phyloP scores from a whole-genome alignment of 2,329 filamentous ascomycete genomes.

The Curvularia verruculosa region DNA sequence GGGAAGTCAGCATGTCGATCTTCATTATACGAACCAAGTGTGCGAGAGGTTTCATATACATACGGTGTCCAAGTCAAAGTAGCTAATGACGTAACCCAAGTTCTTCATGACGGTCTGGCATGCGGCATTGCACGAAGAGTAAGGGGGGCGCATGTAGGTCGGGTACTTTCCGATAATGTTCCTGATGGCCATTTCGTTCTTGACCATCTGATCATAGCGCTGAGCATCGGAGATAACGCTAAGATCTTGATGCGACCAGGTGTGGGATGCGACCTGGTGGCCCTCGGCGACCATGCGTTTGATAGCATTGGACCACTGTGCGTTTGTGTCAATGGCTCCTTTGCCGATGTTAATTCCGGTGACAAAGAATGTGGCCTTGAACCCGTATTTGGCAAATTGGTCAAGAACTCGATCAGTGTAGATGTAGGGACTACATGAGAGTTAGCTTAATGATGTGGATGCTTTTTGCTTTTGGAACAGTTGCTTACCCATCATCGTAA shows the following conservation, averaged over 20 bases:
- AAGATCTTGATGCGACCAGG: conserved; percentile 61
- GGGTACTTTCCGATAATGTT: conserved; percentile 62
- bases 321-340: conserved; percentile 60
- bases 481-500: conserved; percentile 65
- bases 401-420: conserved; percentile 68
- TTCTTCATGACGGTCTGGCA: conserved; percentile 49
- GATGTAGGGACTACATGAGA: conserved; percentile 53
- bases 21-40: neutral
- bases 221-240: conserved; percentile 51
- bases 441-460: neutral
- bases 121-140: conserved; percentile 53
- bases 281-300: conserved; percentile 61
- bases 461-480: neutral
- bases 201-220: conserved; percentile 58
- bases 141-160: conserved; percentile 60
- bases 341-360: conserved; percentile 64
- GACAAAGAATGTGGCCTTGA: conserved; percentile 72
- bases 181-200: conserved; percentile 62
- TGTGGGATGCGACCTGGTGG: conserved; percentile 67
- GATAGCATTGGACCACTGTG: conserved; percentile 58
- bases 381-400: conserved; percentile 61
- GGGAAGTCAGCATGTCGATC: neutral
- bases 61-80: conserved; percentile 63
- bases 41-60: neutral
- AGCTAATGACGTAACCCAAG: conserved; percentile 65